These are phyloP conservation scores for Pseudogymnoascus sp. DNA, from an alignment of 2,329 filamentous ascomycete species.

Conservation along the genomic window DNA sequence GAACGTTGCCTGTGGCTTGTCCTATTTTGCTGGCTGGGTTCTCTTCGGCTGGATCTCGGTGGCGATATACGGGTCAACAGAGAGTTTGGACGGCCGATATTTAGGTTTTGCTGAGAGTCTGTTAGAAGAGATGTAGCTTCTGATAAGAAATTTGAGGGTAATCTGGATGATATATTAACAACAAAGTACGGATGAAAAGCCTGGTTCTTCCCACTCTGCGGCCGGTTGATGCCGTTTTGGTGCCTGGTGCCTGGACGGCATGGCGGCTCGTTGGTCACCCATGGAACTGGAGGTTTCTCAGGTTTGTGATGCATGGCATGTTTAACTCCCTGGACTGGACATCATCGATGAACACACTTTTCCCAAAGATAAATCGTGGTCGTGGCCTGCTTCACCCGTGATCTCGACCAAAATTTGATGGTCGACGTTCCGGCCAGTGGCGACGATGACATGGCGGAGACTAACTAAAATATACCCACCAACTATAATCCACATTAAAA, in stretches of 20 bases:
- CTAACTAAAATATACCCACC: slow-evolving; percentile 1
- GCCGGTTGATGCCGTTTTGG: neutral
- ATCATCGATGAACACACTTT: neutral
- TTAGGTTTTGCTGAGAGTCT: neutral
- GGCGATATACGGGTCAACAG: neutral
- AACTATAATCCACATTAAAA: neutral
- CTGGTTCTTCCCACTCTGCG: neutral
- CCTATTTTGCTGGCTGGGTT: neutral
- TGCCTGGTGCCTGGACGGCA: neutral
- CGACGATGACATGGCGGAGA: neutral
- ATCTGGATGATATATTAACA: neutral
- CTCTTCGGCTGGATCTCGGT: neutral
- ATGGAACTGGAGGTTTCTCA: neutral
- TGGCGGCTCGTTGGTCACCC: neutral
- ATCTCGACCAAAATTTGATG: neutral
- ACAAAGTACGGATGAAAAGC: neutral
- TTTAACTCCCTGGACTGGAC: neutral
- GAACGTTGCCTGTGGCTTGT: neutral
- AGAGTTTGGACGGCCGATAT: neutral
- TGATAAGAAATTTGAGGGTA: neutral
- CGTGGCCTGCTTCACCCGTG: neutral
- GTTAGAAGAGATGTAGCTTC: neutral
- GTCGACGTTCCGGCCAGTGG: neutral
- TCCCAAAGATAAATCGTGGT: neutral
- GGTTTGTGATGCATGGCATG: too few relatives aligned